Base-by-base conservation (phyloP, 805 yeast species). In the Lachancea fermentati region DNA sequence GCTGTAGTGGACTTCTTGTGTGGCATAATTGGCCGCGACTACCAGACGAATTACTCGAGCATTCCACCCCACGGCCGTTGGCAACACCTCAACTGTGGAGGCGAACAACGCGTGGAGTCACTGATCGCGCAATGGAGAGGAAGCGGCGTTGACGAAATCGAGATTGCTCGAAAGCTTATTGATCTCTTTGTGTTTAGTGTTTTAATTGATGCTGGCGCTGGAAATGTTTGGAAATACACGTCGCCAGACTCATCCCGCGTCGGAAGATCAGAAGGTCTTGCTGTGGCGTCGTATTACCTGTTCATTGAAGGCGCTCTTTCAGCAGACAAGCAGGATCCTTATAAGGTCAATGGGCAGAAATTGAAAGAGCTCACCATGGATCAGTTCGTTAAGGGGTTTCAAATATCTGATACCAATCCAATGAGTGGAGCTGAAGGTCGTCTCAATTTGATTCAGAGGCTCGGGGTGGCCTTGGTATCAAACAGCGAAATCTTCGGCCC, bases 11-110 rank as follows among this genome's bases (percentile, higher is more conserved):
- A 65, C 4, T 77, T 62, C 51, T 73, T 78, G 4, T 54, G 65
- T 32, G 54, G 58, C 4, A 68, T 79, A 11, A 69, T 76, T 38
- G 55, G 56, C 13, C 58, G 69, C 9, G 73, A 72, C 33, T 79
- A 71, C 45, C 71, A 69, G 0, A 60, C 66, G 2, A 60, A 70
- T 18, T 69, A 69, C 26, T 51, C 55, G 3, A 46, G 57, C 1
- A 79, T 79, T 39, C 84, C 85, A 3, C 77, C 81, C 6, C 85
- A 79, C 55, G 85, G 85, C 2, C 66, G 85, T 41, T 78, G 79
- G 75, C 82, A 77, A 49, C 85, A 79, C 55, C 68, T 79, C 51
- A 76, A 78, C 49, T 75, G 71, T 25, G 74, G 75, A 29, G 69
- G 65, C n/a, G 51, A 54, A 25, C 57, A 55, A 13, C 68, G 84